Percentiles rank a stretch among this genome's conserved stretches.
Evolutionary conservation across 169 alveolate species (phyloP).

Genomic region (Cystoisospora suis): DNA sequence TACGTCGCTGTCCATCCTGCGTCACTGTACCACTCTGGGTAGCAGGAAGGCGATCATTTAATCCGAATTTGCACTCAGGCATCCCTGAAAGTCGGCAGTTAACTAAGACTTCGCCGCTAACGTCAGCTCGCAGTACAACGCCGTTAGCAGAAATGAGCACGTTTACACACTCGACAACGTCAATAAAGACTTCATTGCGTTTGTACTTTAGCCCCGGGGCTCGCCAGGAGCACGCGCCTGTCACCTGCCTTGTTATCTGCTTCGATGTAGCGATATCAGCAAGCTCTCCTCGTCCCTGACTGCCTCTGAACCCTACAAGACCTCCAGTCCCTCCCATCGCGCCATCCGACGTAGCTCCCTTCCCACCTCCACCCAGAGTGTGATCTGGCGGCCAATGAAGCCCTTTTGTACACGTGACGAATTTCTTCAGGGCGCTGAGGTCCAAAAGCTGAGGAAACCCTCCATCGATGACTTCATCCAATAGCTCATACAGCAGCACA

Average conservation of each 20-base stretch:
- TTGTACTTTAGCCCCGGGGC: slow-evolving; percentile 82
- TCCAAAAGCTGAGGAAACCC: slow-evolving; percentile 92
- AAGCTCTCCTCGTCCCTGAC: background rate
- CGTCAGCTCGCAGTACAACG: slow-evolving; percentile 78
- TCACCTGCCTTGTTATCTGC: slow-evolving; percentile 88
- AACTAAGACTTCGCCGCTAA: slow-evolving; percentile 87
- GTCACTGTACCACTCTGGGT: background rate
- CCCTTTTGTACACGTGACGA: slow-evolving; percentile 80
- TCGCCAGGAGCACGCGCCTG: slow-evolving; percentile 91
- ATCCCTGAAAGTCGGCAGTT: slow-evolving; percentile 83
- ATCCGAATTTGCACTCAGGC: slow-evolving; percentile 92
- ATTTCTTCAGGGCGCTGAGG: slow-evolving; percentile 85
- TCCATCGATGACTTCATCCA: slow-evolving; percentile 82
- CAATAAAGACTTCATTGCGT: slow-evolving; percentile 88
- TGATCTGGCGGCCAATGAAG: slow-evolving; percentile 60
- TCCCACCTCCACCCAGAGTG: background rate
- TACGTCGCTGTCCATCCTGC: too few species aligned
- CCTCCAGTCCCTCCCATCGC: background rate
- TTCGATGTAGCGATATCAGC: slow-evolving; percentile 78
- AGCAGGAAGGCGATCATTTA: slow-evolving; percentile 1
- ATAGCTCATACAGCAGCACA: slow-evolving; percentile 69
- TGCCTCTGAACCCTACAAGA: background rate
- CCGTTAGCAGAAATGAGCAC: slow-evolving; percentile 71
- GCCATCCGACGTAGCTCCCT: background rate
- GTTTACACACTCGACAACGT: slow-evolving; percentile 89